Percentiles rank a stretch among this genome's conserved stretches.
These are phyloP conservation scores for Hyaloscypha variabilis DNA, from an alignment of 495 filamentous ascomycete species.

Conservation along the genomic window DNA sequence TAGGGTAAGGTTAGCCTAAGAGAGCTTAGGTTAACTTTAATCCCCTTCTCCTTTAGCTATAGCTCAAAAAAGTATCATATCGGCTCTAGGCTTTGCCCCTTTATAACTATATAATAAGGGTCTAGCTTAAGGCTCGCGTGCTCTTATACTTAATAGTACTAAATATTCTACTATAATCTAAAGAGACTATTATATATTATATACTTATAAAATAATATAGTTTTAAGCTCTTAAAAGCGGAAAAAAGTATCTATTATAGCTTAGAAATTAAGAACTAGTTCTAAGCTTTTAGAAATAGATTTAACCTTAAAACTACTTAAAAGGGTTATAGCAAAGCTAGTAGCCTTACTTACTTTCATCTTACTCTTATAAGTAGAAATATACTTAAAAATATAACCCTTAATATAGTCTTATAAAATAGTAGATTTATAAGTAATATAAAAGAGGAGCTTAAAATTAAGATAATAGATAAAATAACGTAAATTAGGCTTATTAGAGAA, in stretches of 20 bases:
- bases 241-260: not conserved
- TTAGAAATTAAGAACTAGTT: not conserved
- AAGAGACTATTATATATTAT: not conserved
- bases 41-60: not conserved
- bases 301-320: not conserved
- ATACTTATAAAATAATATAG: not conserved
- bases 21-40: too few species aligned
- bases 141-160: not conserved
- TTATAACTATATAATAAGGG: constrained; percentile 2
- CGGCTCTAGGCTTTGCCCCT: not conserved
- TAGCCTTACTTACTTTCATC: not conserved
- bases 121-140: not conserved
- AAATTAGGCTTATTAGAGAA: not conserved
- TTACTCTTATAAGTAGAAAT: not conserved
- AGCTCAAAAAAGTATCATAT: not conserved
- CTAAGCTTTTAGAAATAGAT: constrained; percentile 1
- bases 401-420: not conserved
- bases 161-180: not conserved
- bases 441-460: not conserved
- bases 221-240: not conserved
- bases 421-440: not conserved
- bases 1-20: not conserved
- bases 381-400: not conserved
- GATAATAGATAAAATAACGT: not conserved
- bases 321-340: not conserved